Conservation (phyloP, 2,329 filamentous ascomycete species). For the Aspergillus sp. region DNA sequence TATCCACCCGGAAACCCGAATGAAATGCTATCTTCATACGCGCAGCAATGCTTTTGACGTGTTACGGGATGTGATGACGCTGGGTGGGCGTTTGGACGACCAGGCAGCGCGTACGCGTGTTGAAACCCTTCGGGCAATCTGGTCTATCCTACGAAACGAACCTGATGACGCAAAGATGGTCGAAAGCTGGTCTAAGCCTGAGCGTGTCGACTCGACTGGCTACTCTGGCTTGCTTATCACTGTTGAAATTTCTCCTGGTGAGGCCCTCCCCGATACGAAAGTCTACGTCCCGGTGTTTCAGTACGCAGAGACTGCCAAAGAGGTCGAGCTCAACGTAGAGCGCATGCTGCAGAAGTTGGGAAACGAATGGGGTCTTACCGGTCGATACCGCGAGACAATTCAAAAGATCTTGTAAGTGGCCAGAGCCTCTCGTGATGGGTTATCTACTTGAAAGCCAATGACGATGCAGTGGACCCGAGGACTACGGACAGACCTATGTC, state of each 20-base stretch:
- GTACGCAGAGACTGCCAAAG: conserved; percentile 1
- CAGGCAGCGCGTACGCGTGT: not conserved
- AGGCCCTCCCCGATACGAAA: conserved; percentile 7
- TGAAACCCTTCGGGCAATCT: not conserved
- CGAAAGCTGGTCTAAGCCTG: conserved; percentile 6
- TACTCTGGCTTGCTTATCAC: conserved; percentile 5
- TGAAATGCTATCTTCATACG: conserved; percentile 9
- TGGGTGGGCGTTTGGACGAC: conserved; percentile 5
- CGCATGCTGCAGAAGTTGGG: conserved; percentile 4
- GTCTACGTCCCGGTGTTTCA: conserved; percentile 8
- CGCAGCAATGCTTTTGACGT: conserved; percentile 2
- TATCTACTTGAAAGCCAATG: not conserved
- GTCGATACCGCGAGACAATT: conserved; percentile 2
- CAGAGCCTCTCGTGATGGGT: not conserved
- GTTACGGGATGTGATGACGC: conserved; percentile 6
- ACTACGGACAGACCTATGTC: conserved; percentile 8
- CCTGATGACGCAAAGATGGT: not conserved
- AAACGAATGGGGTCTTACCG: conserved; percentile 5
- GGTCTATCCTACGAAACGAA: not conserved
- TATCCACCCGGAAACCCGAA: not conserved
- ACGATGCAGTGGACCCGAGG: not conserved
- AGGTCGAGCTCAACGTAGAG: conserved; percentile 3
- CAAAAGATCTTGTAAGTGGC: conserved; percentile 1
- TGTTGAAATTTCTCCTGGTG: conserved; percentile 3
- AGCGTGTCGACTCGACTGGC: conserved; percentile 2